phyloP scores from a whole-genome alignment of 2,329 filamentous ascomycete species.

The Periconia macrospinosa region DNA sequence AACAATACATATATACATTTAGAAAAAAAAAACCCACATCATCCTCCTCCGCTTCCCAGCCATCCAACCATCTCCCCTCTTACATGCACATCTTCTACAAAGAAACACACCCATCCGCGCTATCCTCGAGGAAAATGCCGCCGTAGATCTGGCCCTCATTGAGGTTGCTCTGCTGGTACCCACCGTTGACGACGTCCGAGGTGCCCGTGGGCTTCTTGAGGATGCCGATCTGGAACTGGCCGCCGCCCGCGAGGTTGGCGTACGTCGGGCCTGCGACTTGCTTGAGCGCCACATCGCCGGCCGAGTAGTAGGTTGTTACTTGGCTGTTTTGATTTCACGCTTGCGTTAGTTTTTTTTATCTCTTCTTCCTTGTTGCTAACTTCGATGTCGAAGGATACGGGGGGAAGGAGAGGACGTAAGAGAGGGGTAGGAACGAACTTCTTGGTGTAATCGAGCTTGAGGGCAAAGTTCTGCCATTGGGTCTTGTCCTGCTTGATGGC shows the following conservation, averaged over 20 bases:
- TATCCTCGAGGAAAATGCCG: constrained; percentile 44
- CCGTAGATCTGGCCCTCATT: constrained; percentile 45
- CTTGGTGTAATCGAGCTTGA: constrained; percentile 59
- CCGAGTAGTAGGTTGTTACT: constrained; percentile 61
- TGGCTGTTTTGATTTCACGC: constrained; percentile 46
- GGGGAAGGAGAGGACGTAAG: background rate
- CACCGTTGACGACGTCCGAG: constrained; percentile 42
- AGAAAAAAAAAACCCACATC: no score
- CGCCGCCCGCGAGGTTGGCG: constrained; percentile 59
- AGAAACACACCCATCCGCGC: constrained; percentile 35
- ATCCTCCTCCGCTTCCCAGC: no score
- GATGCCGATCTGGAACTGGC: constrained; percentile 65
- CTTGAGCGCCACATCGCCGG: constrained; percentile 49
- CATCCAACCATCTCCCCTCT: no score
- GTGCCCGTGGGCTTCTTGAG: constrained; percentile 62
- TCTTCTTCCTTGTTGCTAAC: background rate
- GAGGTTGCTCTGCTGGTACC: constrained; percentile 37
- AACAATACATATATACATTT: no score
- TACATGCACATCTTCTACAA: constrained; percentile 13
- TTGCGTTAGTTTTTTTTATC: background rate
- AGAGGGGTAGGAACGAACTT: constrained; percentile 47
- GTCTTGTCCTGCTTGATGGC: constrained; percentile 53
- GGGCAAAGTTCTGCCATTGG: constrained; percentile 64
- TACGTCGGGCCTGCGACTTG: constrained; percentile 50
- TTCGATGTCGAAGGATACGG: no score